Conservation (phyloP, 148 eudicot species). For the Salicornia ramosissima region DNA sequence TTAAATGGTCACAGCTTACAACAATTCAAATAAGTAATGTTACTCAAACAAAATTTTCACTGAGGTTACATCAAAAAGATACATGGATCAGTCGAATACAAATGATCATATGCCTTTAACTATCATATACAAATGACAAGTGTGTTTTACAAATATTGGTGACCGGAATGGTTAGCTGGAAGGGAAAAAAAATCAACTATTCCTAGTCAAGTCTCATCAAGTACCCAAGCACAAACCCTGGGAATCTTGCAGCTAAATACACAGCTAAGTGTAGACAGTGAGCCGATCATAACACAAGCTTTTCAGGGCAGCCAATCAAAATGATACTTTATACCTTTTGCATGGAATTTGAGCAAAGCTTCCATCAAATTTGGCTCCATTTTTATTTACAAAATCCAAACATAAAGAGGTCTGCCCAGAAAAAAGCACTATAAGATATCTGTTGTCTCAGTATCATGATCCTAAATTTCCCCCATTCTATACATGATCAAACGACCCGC, state of each 20-base stretch:
- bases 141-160: slow-evolving; percentile 18
- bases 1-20: too few species aligned
- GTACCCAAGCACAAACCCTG: slow-evolving; percentile 9
- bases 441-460: background rate
- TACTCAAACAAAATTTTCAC: slow-evolving; percentile 19
- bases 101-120: background rate
- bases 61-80: slow-evolving; percentile 12
- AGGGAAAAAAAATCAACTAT: background rate
- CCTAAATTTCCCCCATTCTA: slow-evolving; percentile 20
- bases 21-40: too few species aligned
- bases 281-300: slow-evolving; percentile 7
- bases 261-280: slow-evolving; percentile 14
- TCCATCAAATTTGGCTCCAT: slow-evolving; percentile 1
- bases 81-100: background rate
- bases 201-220: background rate
- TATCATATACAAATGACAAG: slow-evolving; percentile 27
- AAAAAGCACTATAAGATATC: slow-evolving; percentile 3
- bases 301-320: slow-evolving; percentile 9
- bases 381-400: slow-evolving; percentile 27
- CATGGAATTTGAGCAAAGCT: slow-evolving; percentile 2
- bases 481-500: slow-evolving; percentile 75
- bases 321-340: background rate
- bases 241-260: background rate
- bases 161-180: slow-evolving; percentile 4
- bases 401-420: slow-evolving; percentile 11